phyloP scores from a whole-genome alignment of 2,329 filamentous ascomycete species.

The Cladosporium oxysporum region DNA sequence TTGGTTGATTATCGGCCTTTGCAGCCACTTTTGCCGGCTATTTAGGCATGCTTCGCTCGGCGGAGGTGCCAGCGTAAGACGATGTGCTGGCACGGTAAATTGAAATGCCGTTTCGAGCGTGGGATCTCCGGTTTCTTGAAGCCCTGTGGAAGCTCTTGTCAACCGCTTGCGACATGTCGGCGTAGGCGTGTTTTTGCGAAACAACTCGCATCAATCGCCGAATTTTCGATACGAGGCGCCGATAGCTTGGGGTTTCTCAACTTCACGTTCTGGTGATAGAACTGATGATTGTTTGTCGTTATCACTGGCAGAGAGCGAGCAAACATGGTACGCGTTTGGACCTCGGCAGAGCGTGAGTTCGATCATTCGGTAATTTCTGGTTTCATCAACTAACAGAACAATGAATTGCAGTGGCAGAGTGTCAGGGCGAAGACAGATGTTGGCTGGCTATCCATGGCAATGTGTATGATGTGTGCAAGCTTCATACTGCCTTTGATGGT shows the following conservation, averaged over 20 bases:
- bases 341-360: conserved; percentile 58
- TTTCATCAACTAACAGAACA: conserved; percentile 30
- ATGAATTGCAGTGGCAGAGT: conserved; percentile 67
- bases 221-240: not conserved
- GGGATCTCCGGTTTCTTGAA: not conserved
- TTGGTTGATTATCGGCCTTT: not conserved
- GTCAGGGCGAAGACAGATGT: conserved; percentile 81
- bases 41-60: not conserved
- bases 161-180: not conserved
- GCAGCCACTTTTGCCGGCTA: not conserved
- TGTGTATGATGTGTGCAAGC: conserved; percentile 71
- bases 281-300: not conserved
- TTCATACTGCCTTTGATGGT: not conserved
- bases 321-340: not conserved
- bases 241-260: not conserved
- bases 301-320: not conserved
- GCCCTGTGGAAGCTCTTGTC: not conserved
- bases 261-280: not conserved
- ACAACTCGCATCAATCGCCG: not conserved
- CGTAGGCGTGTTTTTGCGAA: not conserved
- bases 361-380: conserved; percentile 51
- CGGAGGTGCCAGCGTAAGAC: not conserved
- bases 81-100: not conserved
- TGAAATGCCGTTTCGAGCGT: not conserved
- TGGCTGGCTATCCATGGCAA: conserved; percentile 91